phyloP scores from a whole-genome alignment of 2,329 filamentous ascomycete species.

The Fusarium sp. region DNA sequence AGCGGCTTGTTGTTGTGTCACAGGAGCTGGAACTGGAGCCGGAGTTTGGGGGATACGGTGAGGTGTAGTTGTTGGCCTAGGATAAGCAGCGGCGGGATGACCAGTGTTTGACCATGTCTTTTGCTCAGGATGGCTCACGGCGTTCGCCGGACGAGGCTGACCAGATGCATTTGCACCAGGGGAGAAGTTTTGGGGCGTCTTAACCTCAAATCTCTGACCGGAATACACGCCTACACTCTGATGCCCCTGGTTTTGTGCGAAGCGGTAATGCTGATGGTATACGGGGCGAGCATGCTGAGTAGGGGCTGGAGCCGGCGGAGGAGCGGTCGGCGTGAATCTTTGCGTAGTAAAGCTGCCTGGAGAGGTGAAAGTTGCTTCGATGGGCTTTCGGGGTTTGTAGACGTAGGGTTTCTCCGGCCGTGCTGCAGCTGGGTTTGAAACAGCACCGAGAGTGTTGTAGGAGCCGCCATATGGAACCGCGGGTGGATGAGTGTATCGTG shows the following conservation, averaged over 20 bases:
- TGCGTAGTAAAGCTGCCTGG: constrained; percentile 47
- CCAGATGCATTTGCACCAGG: constrained; percentile 14
- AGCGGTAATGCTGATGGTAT: constrained; percentile 32
- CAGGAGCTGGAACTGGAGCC: constrained; percentile 2
- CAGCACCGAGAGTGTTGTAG: constrained; percentile 8
- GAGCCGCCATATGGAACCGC: constrained; percentile 23
- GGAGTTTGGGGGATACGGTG: constrained; percentile 17
- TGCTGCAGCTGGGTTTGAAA: background rate
- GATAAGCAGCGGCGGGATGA: background rate
- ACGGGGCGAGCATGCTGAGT: constrained; percentile 27
- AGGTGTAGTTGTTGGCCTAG: constrained; percentile 11
- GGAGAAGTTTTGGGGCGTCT: constrained; percentile 32
- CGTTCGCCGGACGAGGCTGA: constrained; percentile 9
- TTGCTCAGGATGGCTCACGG: constrained; percentile 20
- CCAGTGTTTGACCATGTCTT: constrained; percentile 25
- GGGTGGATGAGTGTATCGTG: constrained; percentile 49
- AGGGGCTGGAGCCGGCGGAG: constrained; percentile 2
- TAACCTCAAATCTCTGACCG: constrained; percentile 46
- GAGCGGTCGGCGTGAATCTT: constrained; percentile 39
- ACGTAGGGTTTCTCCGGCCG: constrained; percentile 65
- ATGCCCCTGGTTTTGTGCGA: constrained; percentile 22
- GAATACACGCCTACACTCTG: constrained; percentile 33
- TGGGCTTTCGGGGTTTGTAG: constrained; percentile 65
- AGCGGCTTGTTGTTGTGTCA: constrained; percentile 26
- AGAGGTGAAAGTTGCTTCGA: constrained; percentile 44